Base-by-base conservation (phyloP, 768 basidiomycete species). In the Neoboletus magnificus region DNA sequence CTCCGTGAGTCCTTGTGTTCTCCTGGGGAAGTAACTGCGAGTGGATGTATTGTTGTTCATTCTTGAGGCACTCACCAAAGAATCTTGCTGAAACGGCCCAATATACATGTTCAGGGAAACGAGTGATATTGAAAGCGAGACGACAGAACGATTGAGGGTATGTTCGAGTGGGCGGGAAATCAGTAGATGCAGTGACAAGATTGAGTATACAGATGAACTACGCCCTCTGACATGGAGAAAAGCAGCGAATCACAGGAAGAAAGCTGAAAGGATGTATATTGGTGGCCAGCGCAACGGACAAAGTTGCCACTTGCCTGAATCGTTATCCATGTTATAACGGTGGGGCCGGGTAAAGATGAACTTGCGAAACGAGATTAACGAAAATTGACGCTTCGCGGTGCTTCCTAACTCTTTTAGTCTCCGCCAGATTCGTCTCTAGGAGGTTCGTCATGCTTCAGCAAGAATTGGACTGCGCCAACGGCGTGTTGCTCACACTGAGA, bases 401-500 rank as follows among this genome's bases (percentile, higher is more conserved):
- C 42, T 41, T 18, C 61, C 60, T 10, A 65, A 20, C n/a, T 25
- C 40, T 45, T 46, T 60, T 1, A 69, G 25, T 36, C 41, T 47
- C 9, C 47, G 54, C 59, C 70, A 59, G 16, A 61, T 56, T 18
- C 65, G 63, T 27, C 47, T 54, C 68, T 69, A 27, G 27, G 35
- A 32, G 4, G 20, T 42, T 45, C n/a, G 13, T 12, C 30, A 22
- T 30, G n/a, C 15, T 32, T 56, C 4, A 50, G 37, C 22, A 25
- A 40, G 39, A 27, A 15, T 5, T 2, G 12, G 11, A 32, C 4
- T n/a, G 15, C 22, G 39, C 35, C 8, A 5, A 43, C 4, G 22
- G 11, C 29, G 25, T 1, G 15, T 10, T 36, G 11, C 68, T 61
- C 54, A 69, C 70, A 15, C 40, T 15, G 18, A 67, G 43, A 44